Conservation (phyloP, 768 basidiomycete genomes). For the Hericium erinaceus region DNA sequence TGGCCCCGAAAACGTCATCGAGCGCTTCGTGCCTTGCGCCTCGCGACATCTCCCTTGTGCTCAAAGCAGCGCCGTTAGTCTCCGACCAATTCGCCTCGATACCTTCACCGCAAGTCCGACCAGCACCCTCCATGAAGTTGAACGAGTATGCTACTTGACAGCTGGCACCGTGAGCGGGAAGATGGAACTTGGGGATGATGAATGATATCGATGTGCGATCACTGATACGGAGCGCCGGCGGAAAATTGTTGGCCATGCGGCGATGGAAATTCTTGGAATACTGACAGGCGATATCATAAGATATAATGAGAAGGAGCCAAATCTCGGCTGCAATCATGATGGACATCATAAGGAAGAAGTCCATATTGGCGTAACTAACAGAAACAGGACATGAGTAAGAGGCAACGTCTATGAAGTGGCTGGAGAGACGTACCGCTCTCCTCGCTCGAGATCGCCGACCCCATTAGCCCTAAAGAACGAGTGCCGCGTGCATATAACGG, state of each 20-base stretch:
- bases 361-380: not conserved
- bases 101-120: too few species aligned
- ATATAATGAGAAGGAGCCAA: not conserved
- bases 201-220: not conserved
- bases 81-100: too few species aligned
- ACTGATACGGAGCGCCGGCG: not conserved
- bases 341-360: not conserved
- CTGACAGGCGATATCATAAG: conserved; percentile 22
- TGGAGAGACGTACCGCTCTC: not conserved
- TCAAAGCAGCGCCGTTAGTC: not conserved
- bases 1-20: not conserved
- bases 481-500: not conserved
- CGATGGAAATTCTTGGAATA: conserved; percentile 16
- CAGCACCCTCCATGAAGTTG: too few species aligned
- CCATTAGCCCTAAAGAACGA: not conserved
- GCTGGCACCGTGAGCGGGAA: conserved; percentile 16
- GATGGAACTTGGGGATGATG: conserved; percentile 10
- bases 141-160: conserved; percentile 22
- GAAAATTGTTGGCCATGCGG: not conserved
- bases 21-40: not conserved
- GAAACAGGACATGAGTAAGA: too few species aligned
- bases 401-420: not conserved
- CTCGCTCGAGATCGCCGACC: not conserved
- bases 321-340: not conserved
- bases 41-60: not conserved